Evolutionary conservation across 768 basidiomycete genomes (phyloP).

Genomic region (Amanita phalloides): DNA sequence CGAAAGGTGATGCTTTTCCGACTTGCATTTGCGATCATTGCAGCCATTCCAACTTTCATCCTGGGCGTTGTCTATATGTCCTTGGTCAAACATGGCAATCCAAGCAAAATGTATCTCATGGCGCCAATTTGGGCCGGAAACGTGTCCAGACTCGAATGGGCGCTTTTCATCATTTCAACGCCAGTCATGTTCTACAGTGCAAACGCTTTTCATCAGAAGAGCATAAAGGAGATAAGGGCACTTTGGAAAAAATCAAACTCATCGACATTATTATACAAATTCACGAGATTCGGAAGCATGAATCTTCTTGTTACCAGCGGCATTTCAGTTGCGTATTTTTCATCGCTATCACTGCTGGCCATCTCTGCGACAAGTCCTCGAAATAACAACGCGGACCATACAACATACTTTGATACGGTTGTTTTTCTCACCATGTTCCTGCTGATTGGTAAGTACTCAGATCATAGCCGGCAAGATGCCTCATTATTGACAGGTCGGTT

Average conservation of each 20-base stretch:
- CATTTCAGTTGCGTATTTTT: slow-evolving; percentile 68
- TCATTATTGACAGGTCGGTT: slow-evolving; percentile 35
- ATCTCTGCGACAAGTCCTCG: slow-evolving; percentile 38
- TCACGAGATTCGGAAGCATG: slow-evolving; percentile 78
- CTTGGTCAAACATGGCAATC: slow-evolving; percentile 38
- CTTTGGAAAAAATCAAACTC: slow-evolving; percentile 49
- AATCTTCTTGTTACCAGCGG: slow-evolving; percentile 72
- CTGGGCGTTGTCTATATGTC: slow-evolving; percentile 72
- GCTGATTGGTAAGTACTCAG: slow-evolving; percentile 36
- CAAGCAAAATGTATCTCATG: slow-evolving; percentile 40
- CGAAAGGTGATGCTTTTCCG: slow-evolving; percentile 39
- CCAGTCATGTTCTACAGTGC: slow-evolving; percentile 65
- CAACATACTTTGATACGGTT: slow-evolving; percentile 75
- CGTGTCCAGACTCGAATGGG: slow-evolving; percentile 48
- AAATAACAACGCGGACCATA: slow-evolving; percentile 33
- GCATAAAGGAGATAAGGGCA: slow-evolving; percentile 40
- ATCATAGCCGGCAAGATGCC: slow-evolving; percentile 1
- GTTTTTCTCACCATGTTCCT: slow-evolving; percentile 78
- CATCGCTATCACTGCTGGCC: slow-evolving; percentile 59
- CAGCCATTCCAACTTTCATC: slow-evolving; percentile 73
- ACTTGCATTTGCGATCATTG: slow-evolving; percentile 43
- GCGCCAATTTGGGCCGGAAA: slow-evolving; percentile 55
- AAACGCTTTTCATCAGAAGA: slow-evolving; percentile 42
- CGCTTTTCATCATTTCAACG: slow-evolving; percentile 55
- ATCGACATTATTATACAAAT: slow-evolving; percentile 41